Evolutionary conservation across 768 basidiomycete species (phyloP), one percentile per base, ranked within the genome.

Genomic region (Lactarius indigo): DNA sequence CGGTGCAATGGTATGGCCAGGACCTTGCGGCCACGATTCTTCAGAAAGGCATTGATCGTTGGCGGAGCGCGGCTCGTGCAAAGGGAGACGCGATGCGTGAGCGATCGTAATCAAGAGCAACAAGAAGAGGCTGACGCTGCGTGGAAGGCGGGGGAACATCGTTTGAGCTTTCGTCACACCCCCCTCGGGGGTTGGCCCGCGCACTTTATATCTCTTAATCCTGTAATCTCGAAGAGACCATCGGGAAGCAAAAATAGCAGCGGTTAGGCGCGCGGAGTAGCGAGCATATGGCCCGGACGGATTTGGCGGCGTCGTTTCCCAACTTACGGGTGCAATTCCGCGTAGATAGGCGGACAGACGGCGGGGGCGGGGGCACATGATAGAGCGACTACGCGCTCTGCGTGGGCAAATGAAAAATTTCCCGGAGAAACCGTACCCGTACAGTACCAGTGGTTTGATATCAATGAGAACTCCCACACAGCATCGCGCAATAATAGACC

Each of bases 21-120:
- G 83, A 20, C 84, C 85, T 2, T 77, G 73, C 17, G 84, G 84
- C 84, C 84, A 85, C n/a, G 70, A 64, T 55, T 76, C 76, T 41
- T 57, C 58, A 9, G 69, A 33, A 37, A 59, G 28, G 66, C 76
- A 76, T 61, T 73, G 70, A 15, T 41, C 37, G 33, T 64, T 66
- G 39, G 62, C 65, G 57, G 61, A 59, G 50, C 61, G 42, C 42
- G 66, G 52, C 62, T 54, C 37, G 20, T 35, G 57, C 13, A 23
- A 58, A 39, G 33, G 1, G 20, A 33, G 57, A 26, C 1, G 57
- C 23, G 37, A 35, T 35, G 35, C 33, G 23, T n/a, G 55, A 31
- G 17, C 18, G 55, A 17, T 33, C 55, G 55, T 17, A 6, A 3
- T 37, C 33, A n/a, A 39, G 57, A 39, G 55, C 17, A 58, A 33